Evolutionary conservation across 306 rosid species (phyloP).

Genomic region (Glycine latifolia): DNA sequence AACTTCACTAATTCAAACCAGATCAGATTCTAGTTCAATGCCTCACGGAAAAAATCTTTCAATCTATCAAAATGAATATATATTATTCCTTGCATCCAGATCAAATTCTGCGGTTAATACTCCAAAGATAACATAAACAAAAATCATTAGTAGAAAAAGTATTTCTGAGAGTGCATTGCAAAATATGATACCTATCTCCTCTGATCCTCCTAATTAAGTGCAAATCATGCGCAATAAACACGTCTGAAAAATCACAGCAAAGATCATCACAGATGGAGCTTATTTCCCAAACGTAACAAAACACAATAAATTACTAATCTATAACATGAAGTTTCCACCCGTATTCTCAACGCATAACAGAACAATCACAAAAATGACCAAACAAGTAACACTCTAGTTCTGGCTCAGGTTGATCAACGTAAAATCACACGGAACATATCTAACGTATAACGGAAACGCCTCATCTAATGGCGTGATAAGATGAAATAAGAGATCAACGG

Average conservation of each 20-base stretch:
- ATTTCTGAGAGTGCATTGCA: constrained; percentile 13
- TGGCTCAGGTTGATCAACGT: constrained; percentile 14
- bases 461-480: neutral
- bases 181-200: constrained; percentile 5
- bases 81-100: neutral
- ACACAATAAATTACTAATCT: neutral
- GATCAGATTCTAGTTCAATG: neutral
- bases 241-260: neutral
- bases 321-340: constrained; percentile 5
- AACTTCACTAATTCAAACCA: constrained; percentile 6
- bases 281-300: neutral
- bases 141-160: neutral
- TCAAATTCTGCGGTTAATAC: neutral
- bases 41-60: neutral
- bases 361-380: neutral
- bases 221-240: neutral
- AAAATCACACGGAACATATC: constrained; percentile 22
- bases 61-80: neutral
- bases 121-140: neutral
- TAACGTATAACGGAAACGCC: neutral
- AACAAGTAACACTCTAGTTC: constrained; percentile 10
- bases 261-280: neutral
- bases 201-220: constrained; percentile 16
- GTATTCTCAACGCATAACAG: constrained; percentile 10
- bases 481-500: neutral